Percentiles rank a stretch among this genome's conserved stretches.
phyloP scores from a whole-genome alignment of 352 stramenopile species.

The Phytophthora meadii region DNA sequence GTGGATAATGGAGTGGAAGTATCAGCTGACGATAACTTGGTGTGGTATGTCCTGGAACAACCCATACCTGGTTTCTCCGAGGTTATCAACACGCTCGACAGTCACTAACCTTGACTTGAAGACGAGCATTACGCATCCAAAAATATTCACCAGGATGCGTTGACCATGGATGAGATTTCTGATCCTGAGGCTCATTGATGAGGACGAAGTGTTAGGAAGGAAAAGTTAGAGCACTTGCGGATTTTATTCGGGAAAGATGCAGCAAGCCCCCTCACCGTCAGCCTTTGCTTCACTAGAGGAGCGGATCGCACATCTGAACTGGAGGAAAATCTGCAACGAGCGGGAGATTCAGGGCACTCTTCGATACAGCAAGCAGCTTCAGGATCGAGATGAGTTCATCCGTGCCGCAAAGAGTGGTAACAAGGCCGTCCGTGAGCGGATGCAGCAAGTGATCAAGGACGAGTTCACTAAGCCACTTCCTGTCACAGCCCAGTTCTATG shows the following conservation, averaged over 20 bases:
- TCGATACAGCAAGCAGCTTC: constrained; percentile 62
- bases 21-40: constrained; percentile 15
- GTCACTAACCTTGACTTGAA: constrained; percentile 18
- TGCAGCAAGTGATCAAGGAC: constrained; percentile 60
- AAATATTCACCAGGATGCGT: constrained; percentile 33
- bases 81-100: constrained; percentile 20
- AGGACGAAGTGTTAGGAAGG: constrained; percentile 19
- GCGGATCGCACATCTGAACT: constrained; percentile 71
- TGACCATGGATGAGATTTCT: neutral
- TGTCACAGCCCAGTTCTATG: constrained; percentile 50
- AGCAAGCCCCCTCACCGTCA: constrained; percentile 20
- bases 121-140: constrained; percentile 27
- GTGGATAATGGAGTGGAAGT: neutral
- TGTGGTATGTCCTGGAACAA: constrained; percentile 60
- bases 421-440: constrained; percentile 51
- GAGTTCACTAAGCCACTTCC: constrained; percentile 66
- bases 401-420: constrained; percentile 49
- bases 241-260: constrained; percentile 21
- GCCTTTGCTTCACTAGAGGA: constrained; percentile 72
- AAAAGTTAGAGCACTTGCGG: constrained; percentile 2
- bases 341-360: constrained; percentile 72
- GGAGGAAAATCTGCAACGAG: constrained; percentile 78
- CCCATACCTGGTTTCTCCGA: constrained; percentile 51
- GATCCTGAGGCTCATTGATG: neutral
- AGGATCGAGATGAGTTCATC: constrained; percentile 70